Evolutionary conservation across 225 moss, liverwort and hornwort genomes (phyloP), one percentile per base, ranked within the genome.

Genomic region (Bryum argenteum): DNA sequence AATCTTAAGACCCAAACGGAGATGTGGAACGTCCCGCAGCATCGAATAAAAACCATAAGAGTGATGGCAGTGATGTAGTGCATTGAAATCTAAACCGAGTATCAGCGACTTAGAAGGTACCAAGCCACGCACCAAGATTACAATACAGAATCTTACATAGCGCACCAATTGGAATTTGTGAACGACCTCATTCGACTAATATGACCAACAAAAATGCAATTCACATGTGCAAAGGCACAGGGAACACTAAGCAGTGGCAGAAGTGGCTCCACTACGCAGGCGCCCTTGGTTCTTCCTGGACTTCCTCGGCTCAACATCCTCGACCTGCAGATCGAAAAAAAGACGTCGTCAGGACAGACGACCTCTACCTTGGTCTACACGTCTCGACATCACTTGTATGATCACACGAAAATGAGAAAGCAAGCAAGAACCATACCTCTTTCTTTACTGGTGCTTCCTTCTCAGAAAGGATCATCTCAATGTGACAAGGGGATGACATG

Each of bases 261-360:
- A 78, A 39, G 81, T 70, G 11, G 78, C 28, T 43, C 81, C 80
- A 53, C 78, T 87, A 33, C 87, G 83, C 53, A 87, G 72, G 28
- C 80, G 79, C 9, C 59, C 78, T 57, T 87, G 83, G 22, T 75
- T 75, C 65, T 73, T 87, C 64, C 69, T 63, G 65, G 61, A 63
- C 21, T 51, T 53, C 41, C 50, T 70, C 6, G 78, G 78, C 19
- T 65, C 83, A 66, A 51, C 48, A 47, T 72, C 76, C 51, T 71
- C 86, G 44, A 43, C 79, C 78, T 78, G 72, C 18, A 45, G 23
- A 62, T 5, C n/a, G 6, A 9, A 17, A 52, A 62, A 58, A 62
- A 39, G 17, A 23, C 23, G 5, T 1, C 71, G 11, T 61, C 23
- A 61, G 51, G 39, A n/a, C n/a, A 61, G 11, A 22, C 11, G 17